Base-by-base conservation (phyloP, 306 rosid species). In the Quillaja saponaria region DNA sequence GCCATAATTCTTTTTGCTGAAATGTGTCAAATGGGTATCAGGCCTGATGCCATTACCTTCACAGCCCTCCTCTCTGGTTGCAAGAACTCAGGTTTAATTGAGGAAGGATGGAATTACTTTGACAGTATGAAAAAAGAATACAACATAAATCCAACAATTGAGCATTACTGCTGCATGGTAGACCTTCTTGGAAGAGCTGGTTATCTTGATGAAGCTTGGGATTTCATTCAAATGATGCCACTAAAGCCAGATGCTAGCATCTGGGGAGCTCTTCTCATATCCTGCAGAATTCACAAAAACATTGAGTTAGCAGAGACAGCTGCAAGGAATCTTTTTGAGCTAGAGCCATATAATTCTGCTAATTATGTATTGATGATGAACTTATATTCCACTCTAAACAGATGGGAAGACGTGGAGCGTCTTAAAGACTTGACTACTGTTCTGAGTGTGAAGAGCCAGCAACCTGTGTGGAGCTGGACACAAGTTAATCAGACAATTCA, bases 131-230 rank as follows among this genome's bases (percentile, higher is more conserved):
- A 70, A 33, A 73, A 18, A 60, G 76, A 81, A 59, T 78, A 83
- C 66, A 68, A 76, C 15, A 74, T 84, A 37, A 39, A 11, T 53
- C 85, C 87, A 15, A 84, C 82, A 16, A 77, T 87, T 79, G 95
- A 84, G 84, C 90, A 87, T 64, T 81, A 69, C 65, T 79, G 79
- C 72, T 87, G 95, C 84, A 79, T 87, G 90, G 90, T 84, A 55
- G 87, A 84, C 64, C 87, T 84, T 67, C 90, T 87, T 20, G 95
- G 90, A 45, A 84, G 78, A 69, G 74, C 82, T 16, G 79, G 95
- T 59, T 84, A 72, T 87, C 82, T 87, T 49, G 95, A 84, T 51
- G 88, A 87, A 72, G 95, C 95, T 41, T 75, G 71, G 80, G 80
- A 87, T 71, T 84, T 87, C 45, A 77, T 84, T 69, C 54, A 77